Percentiles rank a stretch among this genome's conserved stretches.
phyloP scores from a whole-genome alignment of 495 filamentous ascomycete species.

The Tuber umbilicatum region DNA sequence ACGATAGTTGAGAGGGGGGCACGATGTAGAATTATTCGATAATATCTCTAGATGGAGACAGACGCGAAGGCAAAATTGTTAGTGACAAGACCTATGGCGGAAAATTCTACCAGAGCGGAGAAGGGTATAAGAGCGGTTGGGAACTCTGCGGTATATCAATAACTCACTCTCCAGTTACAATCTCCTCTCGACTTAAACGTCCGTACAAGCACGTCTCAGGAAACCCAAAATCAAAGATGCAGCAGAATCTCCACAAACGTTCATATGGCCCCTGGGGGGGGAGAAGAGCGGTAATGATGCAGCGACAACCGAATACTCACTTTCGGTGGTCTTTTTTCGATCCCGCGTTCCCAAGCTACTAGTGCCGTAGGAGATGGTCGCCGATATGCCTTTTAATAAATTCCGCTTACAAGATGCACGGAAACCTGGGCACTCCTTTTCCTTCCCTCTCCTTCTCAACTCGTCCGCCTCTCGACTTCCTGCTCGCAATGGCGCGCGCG shows the following conservation, averaged over 20 bases:
- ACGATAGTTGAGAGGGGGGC: not conserved
- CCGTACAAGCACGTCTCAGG: not conserved
- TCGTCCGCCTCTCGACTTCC: not conserved
- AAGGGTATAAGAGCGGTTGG: not conserved
- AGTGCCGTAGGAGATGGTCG: not conserved
- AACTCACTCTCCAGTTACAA: not conserved
- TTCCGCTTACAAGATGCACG: not conserved
- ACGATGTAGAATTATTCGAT: not conserved
- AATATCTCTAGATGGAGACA: not conserved
- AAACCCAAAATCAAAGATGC: not conserved
- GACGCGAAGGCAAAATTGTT: not conserved
- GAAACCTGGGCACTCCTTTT: not conserved
- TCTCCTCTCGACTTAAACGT: not conserved
- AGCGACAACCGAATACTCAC: not conserved
- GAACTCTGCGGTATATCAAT: conserved; percentile 1
- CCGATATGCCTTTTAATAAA: conserved; percentile 1
- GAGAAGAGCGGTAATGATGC: not conserved
- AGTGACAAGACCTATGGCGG: not conserved
- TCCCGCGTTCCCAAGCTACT: not conserved
- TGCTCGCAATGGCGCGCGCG: not conserved
- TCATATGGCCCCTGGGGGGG: not conserved
- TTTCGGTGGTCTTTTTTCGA: not conserved
- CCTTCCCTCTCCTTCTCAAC: not conserved
- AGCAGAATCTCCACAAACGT: not conserved
- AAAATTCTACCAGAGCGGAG: not conserved